Percentiles rank a stretch among this genome's conserved stretches.
Conservation (phyloP, 805 yeast species). For the Grigorovia transvaalensis region DNA sequence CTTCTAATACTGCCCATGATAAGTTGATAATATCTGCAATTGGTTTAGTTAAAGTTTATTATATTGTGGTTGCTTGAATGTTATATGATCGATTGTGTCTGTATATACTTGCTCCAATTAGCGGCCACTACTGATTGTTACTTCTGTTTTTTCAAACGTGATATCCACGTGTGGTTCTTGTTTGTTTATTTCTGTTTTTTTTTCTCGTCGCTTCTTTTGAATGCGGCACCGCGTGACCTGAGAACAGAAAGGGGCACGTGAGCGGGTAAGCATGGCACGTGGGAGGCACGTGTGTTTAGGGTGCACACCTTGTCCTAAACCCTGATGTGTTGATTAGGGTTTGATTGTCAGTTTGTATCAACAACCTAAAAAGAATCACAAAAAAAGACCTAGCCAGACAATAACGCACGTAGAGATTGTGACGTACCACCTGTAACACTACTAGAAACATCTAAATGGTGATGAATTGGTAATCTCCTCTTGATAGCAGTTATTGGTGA, state of each 20-base stretch:
- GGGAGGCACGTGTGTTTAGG: too few species aligned
- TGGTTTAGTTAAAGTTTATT: background rate
- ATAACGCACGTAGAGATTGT: slow-evolving; percentile 9
- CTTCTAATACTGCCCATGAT: background rate
- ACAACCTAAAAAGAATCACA: background rate
- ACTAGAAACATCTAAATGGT: slow-evolving; percentile 15
- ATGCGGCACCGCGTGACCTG: background rate
- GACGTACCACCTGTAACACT: slow-evolving; percentile 10
- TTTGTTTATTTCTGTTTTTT: background rate
- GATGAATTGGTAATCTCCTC: slow-evolving; percentile 9
- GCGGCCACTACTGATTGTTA: background rate
- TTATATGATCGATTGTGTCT: background rate
- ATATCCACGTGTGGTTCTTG: slow-evolving; percentile 23
- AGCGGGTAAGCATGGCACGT: background rate
- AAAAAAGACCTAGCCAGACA: slow-evolving; percentile 6
- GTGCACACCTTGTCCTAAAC: too few species aligned
- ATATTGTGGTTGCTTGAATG: background rate
- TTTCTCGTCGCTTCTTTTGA: too few species aligned
- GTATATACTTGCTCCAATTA: background rate
- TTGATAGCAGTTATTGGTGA: slow-evolving; percentile 1
- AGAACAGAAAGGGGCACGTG: too few species aligned
- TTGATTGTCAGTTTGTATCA: too few species aligned
- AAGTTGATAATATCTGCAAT: background rate
- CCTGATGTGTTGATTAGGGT: too few species aligned
- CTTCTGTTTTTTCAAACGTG: slow-evolving; percentile 17